Conservation (phyloP, 805 yeast species). For the Candida ficus region DNA sequence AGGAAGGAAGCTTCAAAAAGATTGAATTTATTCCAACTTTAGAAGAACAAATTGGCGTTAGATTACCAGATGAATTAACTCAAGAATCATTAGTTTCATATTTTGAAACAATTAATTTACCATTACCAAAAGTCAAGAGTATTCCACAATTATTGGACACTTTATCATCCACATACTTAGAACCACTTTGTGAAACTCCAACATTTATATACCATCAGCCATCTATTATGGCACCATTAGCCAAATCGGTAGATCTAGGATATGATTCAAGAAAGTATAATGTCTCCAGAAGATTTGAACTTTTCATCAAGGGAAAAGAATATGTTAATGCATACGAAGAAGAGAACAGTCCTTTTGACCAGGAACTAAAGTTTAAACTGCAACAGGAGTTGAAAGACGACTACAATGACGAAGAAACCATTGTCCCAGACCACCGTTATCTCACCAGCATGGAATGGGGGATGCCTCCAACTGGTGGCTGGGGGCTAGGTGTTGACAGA, state of each 20-base stretch:
- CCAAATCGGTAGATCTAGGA: slow-evolving; percentile 49
- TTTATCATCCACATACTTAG: slow-evolving; percentile 57
- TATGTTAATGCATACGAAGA: slow-evolving; percentile 94
- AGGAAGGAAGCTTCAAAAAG: slow-evolving; percentile 27
- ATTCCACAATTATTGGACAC: slow-evolving; percentile 61
- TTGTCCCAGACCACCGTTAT: slow-evolving; percentile 68
- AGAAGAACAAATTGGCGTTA: slow-evolving; percentile 45
- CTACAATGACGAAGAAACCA: slow-evolving; percentile 53
- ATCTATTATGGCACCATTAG: slow-evolving; percentile 76
- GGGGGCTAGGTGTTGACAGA: slow-evolving; percentile 95
- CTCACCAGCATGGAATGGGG: slow-evolving; percentile 84
- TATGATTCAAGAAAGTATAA: slow-evolving; percentile 31
- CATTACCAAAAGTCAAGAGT: slow-evolving; percentile 36
- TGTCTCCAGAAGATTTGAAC: slow-evolving; percentile 71
- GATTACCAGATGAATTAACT: slow-evolving; percentile 42
- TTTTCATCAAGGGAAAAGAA: slow-evolving; percentile 76
- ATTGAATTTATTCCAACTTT: slow-evolving; percentile 67
- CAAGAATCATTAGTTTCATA: slow-evolving; percentile 37
- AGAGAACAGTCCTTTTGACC: slow-evolving; percentile 82
- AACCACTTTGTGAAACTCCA: slow-evolving; percentile 59
- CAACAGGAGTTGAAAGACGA: slow-evolving; percentile 49
- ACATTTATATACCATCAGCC: slow-evolving; percentile 82
- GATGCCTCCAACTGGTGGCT: slow-evolving; percentile 96
- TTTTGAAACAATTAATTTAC: slow-evolving; percentile 24
- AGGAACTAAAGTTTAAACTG: slow-evolving; percentile 51